These are phyloP conservation scores for Saposhnikovia divaricata DNA, from an alignment of 129 eudicot genomes.

Conservation along the genomic window DNA sequence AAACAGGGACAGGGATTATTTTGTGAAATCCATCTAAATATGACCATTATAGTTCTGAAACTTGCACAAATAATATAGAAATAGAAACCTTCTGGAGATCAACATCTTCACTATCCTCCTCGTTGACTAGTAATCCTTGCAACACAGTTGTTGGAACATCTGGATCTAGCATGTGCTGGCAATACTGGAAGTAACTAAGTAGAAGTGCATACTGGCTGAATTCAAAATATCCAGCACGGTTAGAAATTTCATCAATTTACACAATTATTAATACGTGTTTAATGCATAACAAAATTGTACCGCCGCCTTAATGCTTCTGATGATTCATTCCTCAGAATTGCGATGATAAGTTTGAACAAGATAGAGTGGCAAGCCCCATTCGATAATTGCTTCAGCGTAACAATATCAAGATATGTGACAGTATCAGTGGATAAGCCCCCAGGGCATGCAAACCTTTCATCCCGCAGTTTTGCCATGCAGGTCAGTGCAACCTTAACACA, in stretches of 20 bases:
- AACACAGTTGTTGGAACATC: conserved; percentile 74
- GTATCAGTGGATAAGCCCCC: conserved; percentile 63
- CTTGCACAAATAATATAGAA: conserved; percentile 8
- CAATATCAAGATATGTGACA: conserved; percentile 67
- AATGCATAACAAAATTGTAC: conserved; percentile 20
- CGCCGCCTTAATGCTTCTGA: conserved; percentile 94
- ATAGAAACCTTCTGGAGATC: conserved; percentile 67
- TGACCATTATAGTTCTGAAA: background rate
- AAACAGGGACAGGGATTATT: background rate
- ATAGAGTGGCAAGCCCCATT: conserved; percentile 84
- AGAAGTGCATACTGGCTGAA: conserved; percentile 92
- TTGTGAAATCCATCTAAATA: background rate
- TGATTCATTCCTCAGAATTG: conserved; percentile 72
- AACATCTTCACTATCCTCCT: conserved; percentile 59
- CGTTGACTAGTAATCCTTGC: conserved; percentile 65
- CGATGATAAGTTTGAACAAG: conserved; percentile 70
- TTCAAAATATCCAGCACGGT: conserved; percentile 7
- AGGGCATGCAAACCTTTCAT: conserved; percentile 68
- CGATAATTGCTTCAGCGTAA: conserved; percentile 69
- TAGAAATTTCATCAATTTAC: conserved; percentile 3
- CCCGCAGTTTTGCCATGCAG: conserved; percentile 94
- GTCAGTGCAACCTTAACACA: conserved; percentile 69
- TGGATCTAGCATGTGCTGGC: conserved; percentile 88
- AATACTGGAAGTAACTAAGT: conserved; percentile 87
- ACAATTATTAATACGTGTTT: background rate